These are phyloP conservation scores for Sordariomycetes sp. DNA, from an alignment of 2,329 filamentous ascomycete genomes.

Conservation along the genomic window DNA sequence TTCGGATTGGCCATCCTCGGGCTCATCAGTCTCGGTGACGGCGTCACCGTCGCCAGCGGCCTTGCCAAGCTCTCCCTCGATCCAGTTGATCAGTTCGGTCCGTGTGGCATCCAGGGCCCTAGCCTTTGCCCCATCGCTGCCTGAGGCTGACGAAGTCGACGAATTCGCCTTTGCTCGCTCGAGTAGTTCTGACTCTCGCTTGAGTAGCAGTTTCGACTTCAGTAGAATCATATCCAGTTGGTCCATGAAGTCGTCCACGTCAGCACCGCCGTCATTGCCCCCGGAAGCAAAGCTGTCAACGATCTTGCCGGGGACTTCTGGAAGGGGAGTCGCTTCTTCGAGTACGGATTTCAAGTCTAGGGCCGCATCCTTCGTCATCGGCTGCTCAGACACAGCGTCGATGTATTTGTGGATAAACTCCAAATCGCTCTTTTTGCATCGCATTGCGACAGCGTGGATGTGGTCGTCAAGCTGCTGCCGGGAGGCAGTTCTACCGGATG, in stretches of 20 bases:
- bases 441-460: constrained; percentile 37
- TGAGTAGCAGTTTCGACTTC: constrained; percentile 44
- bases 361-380: constrained; percentile 37
- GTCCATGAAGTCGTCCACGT: constrained; percentile 35
- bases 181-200: constrained; percentile 44
- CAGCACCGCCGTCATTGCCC: constrained; percentile 22
- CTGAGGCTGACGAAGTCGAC: constrained; percentile 14
- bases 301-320: constrained; percentile 39
- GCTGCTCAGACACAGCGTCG: constrained; percentile 37
- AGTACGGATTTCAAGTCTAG: constrained; percentile 39
- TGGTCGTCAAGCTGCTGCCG: constrained; percentile 31
- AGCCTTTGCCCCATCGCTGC: constrained; percentile 25
- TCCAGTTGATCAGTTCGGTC: constrained; percentile 53
- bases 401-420: constrained; percentile 39
- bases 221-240: constrained; percentile 48
- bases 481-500: background rate
- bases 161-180: constrained; percentile 31
- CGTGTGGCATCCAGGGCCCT: constrained; percentile 45
- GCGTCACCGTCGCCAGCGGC: constrained; percentile 28
- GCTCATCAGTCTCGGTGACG: constrained; percentile 15
- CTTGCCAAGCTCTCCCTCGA: constrained; percentile 49
- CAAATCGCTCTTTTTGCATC: constrained; percentile 39
- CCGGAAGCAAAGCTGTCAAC: constrained; percentile 37
- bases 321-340: constrained; percentile 28
- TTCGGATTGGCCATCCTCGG: constrained; percentile 9